These are phyloP conservation scores for Colletotrichum eleusines DNA, from an alignment of 2,329 filamentous ascomycete species.

Conservation along the genomic window DNA sequence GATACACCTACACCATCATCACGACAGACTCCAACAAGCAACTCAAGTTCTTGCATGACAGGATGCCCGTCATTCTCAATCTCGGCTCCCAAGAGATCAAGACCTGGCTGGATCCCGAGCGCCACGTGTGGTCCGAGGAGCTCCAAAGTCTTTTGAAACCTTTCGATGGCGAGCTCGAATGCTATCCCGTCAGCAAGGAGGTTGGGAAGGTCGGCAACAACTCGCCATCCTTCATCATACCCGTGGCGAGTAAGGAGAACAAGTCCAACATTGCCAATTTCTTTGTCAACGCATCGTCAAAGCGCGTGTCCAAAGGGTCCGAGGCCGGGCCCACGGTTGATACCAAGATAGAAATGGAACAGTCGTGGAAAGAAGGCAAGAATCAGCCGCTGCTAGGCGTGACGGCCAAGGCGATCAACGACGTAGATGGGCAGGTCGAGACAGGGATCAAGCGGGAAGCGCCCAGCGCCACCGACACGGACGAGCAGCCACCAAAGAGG, in stretches of 20 bases:
- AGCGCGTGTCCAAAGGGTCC: constrained; percentile 46
- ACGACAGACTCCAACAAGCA: constrained; percentile 89
- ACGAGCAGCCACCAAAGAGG: constrained; percentile 47
- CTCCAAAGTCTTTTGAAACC: constrained; percentile 85
- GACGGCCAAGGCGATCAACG: constrained; percentile 25
- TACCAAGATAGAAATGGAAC: constrained; percentile 42
- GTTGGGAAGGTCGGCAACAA: constrained; percentile 96
- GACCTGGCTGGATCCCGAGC: constrained; percentile 82
- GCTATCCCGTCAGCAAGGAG: constrained; percentile 87
- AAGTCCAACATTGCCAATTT: constrained; percentile 96
- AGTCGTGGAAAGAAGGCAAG: constrained; percentile 26
- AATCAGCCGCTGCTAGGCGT: constrained; percentile 44
- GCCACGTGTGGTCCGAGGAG: constrained; percentile 80
- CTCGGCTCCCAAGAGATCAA: constrained; percentile 77
- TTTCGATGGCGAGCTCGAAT: constrained; percentile 81
- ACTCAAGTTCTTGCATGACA: constrained; percentile 87
- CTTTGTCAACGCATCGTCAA: constrained; percentile 69
- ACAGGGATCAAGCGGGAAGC: constrained; percentile 47
- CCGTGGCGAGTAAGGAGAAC: constrained; percentile 86
- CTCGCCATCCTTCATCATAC: constrained; percentile 84
- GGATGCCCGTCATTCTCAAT: constrained; percentile 95
- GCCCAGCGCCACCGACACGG: constrained; percentile 31
- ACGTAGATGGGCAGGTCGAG: background rate
- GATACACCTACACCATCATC: constrained; percentile 93
- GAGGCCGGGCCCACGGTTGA: constrained; percentile 31